These are phyloP conservation scores for Lanmaoa rubissima DNA, from an alignment of 768 basidiomycete genomes.

Conservation along the genomic window DNA sequence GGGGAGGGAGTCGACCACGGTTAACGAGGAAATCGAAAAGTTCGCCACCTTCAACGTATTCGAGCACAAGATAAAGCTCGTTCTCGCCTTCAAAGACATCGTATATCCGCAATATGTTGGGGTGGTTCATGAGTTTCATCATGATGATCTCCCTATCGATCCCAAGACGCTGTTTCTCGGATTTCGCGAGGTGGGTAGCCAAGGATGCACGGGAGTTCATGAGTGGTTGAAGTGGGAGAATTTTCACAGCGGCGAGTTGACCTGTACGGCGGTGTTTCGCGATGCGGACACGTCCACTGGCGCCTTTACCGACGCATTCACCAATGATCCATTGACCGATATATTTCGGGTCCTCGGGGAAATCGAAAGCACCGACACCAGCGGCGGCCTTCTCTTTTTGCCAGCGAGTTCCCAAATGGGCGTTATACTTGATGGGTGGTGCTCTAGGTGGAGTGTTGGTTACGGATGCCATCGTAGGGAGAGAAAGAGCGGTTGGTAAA, in stretches of 20 bases:
- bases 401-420: conserved; percentile 80
- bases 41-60: conserved; percentile 95
- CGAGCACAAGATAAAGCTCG: conserved; percentile 89
- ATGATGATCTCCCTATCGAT: conserved; percentile 95
- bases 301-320: conserved; percentile 91
- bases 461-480: conserved; percentile 25
- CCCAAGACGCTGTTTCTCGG: conserved; percentile 79
- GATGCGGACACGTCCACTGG: conserved; percentile 92
- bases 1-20: conserved; percentile 71
- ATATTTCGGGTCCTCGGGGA: conserved; percentile 78
- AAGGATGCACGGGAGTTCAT: conserved; percentile 69
- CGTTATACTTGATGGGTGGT: conserved; percentile 67
- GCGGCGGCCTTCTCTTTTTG: conserved; percentile 85
- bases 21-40: conserved; percentile 96
- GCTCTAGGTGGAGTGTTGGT: conserved; percentile 63
- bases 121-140: conserved; percentile 99
- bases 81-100: conserved; percentile 93
- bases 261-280: conserved; percentile 83
- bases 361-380: conserved; percentile 70
- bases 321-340: conserved; percentile 94
- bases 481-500: not conserved
- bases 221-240: conserved; percentile 80
- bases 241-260: conserved; percentile 94
- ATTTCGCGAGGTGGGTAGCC: conserved; percentile 64
- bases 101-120: conserved; percentile 92